Evolutionary conservation across 148 eudicot genomes (phyloP), one percentile per base, ranked within the genome.

Genomic region (Limonium bicolor): DNA sequence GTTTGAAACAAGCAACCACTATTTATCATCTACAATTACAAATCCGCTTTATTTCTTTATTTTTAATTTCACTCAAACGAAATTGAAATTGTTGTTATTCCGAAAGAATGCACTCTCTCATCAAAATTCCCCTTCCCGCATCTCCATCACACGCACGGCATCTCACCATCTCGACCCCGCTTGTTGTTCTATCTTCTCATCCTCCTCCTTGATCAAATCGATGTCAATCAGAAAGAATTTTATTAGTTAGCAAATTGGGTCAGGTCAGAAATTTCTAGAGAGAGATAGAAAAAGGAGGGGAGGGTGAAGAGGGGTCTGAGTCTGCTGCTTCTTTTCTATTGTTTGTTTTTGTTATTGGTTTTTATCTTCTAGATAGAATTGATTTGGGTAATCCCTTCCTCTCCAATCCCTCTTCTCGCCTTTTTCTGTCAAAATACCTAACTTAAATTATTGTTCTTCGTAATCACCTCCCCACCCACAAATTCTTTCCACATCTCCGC

Each of bases 71-170:
- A 17, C 32, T 32, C 21, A 30, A 15, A 3, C 18, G 29, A 29
- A 48, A 29, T 27, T 43, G 18, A 23, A 41, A 41, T 41, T 41
- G 14, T 41, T 22, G 27, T 20, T 20, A 27, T 41, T 41, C 27
- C 27, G 24, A 19, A 39, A 39, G 20, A 20, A 19, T 41, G 27
- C 26, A 4, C 45, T 20, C 27, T 11, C 24, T 20, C 13, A 24
- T 43, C n/a, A n/a, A n/a, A n/a, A n/a, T n/a, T n/a, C n/a, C 36
- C 26, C 14, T n/a, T 0, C 50, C 22, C n/a, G 22, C 33, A 45
- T 45, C 49, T 45, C 32, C 17, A 45, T 27, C 49, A 45, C 49
- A 45, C 49, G 49, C 49, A 23, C 20, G 20, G 8, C 29, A 22
- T 25, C 48, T 15, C 14, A 32, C 36, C 14, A 10, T 32, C 14